Percentiles rank a stretch among this genome's conserved stretches.
Evolutionary conservation across 129 eudicot genomes (phyloP).

Genomic region (Dittrichia graveolens): DNA sequence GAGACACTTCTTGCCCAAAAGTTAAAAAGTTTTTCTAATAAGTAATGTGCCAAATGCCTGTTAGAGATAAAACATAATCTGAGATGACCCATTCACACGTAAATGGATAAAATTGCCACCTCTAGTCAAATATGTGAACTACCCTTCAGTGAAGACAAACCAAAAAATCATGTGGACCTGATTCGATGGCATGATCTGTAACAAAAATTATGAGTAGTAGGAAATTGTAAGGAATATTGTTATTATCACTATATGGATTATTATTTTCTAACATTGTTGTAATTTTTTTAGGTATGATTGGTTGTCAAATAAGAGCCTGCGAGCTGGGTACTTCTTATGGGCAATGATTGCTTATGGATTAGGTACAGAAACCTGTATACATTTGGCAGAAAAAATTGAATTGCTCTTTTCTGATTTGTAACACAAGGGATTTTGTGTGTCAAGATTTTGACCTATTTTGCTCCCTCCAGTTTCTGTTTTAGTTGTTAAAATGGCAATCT

Average conservation of each 20-base stretch:
- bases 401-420: too few relatives aligned
- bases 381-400: not conserved
- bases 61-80: not conserved
- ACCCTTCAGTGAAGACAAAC: not conserved
- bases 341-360: conserved; percentile 92
- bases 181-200: conserved; percentile 1
- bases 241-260: not conserved
- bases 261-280: conserved; percentile 20
- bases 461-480: too few relatives aligned
- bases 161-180: conserved; percentile 9
- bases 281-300: conserved; percentile 76
- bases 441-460: too few relatives aligned
- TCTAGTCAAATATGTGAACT: conserved; percentile 4
- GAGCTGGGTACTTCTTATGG: conserved; percentile 85
- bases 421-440: not conserved
- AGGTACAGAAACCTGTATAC: conserved; percentile 47
- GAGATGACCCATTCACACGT: not conserved
- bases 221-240: conserved; percentile 16
- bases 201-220: not conserved
- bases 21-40: not conserved
- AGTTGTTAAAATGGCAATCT: too few relatives aligned
- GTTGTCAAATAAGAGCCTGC: conserved; percentile 75
- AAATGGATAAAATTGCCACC: not conserved
- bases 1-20: not conserved
- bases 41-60: not conserved